A percentile compares a stretch with the other conserved stretches of the same genome.
Evolutionary conservation across 2,329 filamentous ascomycete genomes (phyloP).

Genomic region (Thelonectria olida): DNA sequence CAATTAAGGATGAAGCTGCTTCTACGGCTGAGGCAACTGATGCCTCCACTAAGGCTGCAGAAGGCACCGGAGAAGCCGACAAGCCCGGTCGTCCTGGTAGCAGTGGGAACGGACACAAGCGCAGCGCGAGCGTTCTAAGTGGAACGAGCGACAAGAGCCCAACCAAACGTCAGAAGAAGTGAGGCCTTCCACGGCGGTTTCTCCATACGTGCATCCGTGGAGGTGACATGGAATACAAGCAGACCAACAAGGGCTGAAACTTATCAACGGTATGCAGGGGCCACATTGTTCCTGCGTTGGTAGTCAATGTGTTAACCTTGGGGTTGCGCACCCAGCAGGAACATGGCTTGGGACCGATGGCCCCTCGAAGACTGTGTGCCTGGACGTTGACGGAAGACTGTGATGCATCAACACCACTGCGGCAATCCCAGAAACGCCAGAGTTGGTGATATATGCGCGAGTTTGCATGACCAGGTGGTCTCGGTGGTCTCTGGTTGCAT

Average conservation of each 20-base stretch:
- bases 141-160: conserved; percentile 71
- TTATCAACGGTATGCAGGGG: conserved; percentile 8
- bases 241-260: conserved; percentile 10
- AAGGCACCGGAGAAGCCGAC: conserved; percentile 37
- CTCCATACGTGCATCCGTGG: conserved; percentile 16
- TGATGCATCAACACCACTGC: no score
- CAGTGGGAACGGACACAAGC: conserved; percentile 67
- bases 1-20: conserved; percentile 22
- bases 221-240: conserved; percentile 26
- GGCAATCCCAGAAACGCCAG: conserved; percentile 18
- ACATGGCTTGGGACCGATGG: no score
- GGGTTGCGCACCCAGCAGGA: no score
- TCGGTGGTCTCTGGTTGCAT: conserved; percentile 14
- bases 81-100: conserved; percentile 48
- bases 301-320: no score
- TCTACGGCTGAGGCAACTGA: conserved; percentile 16
- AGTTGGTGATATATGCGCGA: conserved; percentile 24
- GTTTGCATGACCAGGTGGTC: conserved; percentile 22
- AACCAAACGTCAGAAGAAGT: conserved; percentile 66
- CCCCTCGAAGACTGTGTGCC: no score
- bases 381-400: no score
- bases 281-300: not conserved
- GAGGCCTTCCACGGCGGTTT: conserved; percentile 26
- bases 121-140: conserved; percentile 85
- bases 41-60: conserved; percentile 23